Evolutionary conservation across 345 rosid species (phyloP), one percentile per base, ranked within the genome.

Genomic region (Anastatica hierochuntica): DNA sequence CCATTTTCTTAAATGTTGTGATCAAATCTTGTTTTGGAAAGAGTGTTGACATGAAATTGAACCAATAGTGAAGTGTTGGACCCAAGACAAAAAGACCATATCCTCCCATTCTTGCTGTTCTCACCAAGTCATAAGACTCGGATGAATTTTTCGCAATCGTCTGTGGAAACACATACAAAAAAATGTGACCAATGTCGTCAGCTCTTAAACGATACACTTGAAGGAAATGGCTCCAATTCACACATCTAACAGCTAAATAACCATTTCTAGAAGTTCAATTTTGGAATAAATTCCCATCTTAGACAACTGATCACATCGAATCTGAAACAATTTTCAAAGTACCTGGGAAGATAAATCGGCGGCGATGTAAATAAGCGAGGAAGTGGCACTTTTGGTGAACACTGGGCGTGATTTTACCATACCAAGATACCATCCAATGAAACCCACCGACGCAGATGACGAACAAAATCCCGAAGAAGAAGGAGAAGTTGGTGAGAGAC

Each of bases 311-410:
- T n/a, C n/a, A n/a, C n/a, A n/a, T n/a, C n/a, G n/a, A n/a, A n/a
- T n/a, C n/a, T n/a, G n/a, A n/a, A n/a, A n/a, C n/a, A n/a, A n/a
- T n/a, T n/a, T n/a, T n/a, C n/a, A n/a, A n/a, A n/a, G 30, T 50
- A 84, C 98, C 98, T 90, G 98, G 66, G 98, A 80, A 10, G 98
- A 82, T 60, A 84, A 66, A 64, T 84, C 96, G 8, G 98, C 92
- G 15, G 96, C 95, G 1, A 64, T 63, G 63, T 87, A 90, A 51
- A 84, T 80, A 44, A 81, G 66, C 3, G 88, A 67, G 15, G 72
- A 69, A 0, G 95, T 82, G 49, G 73, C 51, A 44, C 92, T 79
- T 72, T 90, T 90, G 3, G 96, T 84, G 14, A 84, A 37, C 69
- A 90, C 62, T 7, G 98, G 96, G 23, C 92, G 56, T 2, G 96